phyloP scores from a whole-genome alignment of 2,329 filamentous ascomycete genomes.

The Ambrosiella xylebori region DNA sequence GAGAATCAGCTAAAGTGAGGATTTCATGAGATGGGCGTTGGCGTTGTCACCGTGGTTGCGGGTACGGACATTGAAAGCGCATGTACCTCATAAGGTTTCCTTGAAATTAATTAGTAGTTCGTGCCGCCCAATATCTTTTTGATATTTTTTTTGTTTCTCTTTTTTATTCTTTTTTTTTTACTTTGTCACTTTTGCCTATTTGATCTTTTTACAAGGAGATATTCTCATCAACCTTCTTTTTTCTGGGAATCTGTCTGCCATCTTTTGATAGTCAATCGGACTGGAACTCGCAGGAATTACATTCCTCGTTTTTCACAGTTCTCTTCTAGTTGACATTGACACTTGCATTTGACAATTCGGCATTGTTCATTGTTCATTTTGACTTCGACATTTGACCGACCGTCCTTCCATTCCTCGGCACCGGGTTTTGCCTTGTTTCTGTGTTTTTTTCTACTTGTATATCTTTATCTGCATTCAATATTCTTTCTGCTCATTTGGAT shows the following conservation, averaged over 20 bases:
- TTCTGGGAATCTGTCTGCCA: no score
- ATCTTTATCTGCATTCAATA: no score
- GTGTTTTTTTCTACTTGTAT: no score
- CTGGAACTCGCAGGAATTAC: background rate
- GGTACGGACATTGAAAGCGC: background rate
- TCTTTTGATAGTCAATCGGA: no score
- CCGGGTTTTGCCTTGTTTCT: no score
- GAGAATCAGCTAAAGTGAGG: background rate
- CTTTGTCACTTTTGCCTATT: conserved; percentile 4
- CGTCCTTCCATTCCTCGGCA: no score
- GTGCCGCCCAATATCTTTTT: no score
- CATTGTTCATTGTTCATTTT: background rate
- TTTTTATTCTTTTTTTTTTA: background rate
- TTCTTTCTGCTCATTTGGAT: no score
- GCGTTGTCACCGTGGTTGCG: background rate
- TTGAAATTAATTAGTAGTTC: no score
- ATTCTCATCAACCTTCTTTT: conserved; percentile 3
- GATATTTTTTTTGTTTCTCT: no score
- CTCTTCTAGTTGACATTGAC: background rate
- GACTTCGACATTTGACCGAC: no score
- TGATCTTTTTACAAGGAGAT: background rate
- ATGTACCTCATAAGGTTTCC: no score
- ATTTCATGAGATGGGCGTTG: background rate
- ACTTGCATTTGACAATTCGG: background rate
- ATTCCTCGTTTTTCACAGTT: background rate